Base-by-base conservation (phyloP, 192 early-diverging fungal genomes). In the Phlyctochytrium bullatum region DNA sequence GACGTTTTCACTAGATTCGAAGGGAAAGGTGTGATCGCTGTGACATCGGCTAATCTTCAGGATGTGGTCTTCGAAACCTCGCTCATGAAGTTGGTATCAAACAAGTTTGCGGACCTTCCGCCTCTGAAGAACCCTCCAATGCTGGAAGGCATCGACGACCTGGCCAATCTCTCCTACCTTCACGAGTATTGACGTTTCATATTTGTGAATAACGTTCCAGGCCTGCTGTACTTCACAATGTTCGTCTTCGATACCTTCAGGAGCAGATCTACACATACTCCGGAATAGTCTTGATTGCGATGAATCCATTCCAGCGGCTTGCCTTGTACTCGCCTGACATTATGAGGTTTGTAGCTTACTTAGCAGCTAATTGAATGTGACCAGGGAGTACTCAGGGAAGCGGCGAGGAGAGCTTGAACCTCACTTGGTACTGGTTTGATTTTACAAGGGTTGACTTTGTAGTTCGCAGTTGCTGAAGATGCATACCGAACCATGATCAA, bases 251-350 rank as follows among this genome's bases (percentile, higher is more conserved):
- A 50, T 99, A 98, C 72, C 76, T 80, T 3, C 91, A 95, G 74
- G 86, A 94, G 73, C 91, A 91, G 73, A 99, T 99, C 74, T 99
- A 99, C 79, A 99, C 97, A 20, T 99, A 99, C 73, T 98, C 95
- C 29, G 97, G 97, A 53, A 97, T 99, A 57, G 97, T 99, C 30
- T 77, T 99, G 68, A 95, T 99, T 68, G 97, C 97, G 50, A 90
- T 94, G 72, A 99, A 99, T 68, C 97, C 97, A 1, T 99, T 98
- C 77, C 85, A 84, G 52, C 78, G 88, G 28, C 87, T 99, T 65
- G 62, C 73, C 23, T 78, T 97, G 30, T 99, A 99, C 77, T 88
- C 91, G n/a, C 90, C 90, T 50, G 92, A 96, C 66, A 90, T 92
- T 65, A 90, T 98, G 83, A 58, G 81, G 62, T 74, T 30, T 50